Conservation (phyloP, 495 filamentous ascomycete genomes). For the Hypoxylon subgilvum region DNA sequence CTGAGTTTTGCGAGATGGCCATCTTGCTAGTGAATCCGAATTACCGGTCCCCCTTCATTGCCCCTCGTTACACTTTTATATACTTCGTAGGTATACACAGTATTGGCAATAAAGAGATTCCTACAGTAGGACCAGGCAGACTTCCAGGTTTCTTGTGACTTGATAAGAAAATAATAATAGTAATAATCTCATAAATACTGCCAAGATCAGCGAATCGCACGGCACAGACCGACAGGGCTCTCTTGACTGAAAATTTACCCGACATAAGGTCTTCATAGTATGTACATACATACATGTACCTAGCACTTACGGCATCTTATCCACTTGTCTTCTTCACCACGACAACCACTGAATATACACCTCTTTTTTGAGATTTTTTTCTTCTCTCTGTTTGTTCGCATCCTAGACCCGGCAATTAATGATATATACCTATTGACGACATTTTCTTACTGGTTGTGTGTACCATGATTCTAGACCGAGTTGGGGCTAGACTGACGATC, state of each 20-base stretch:
- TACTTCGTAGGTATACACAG: no score
- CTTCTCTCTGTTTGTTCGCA: conserved; percentile 6
- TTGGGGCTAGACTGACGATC: conserved; percentile 12
- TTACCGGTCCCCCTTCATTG: background rate
- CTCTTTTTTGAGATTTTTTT: conserved; percentile 5
- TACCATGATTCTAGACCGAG: conserved; percentile 2
- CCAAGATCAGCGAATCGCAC: conserved; percentile 18
- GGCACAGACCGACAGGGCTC: conserved; percentile 15
- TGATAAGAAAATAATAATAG: background rate
- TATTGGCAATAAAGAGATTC: no score
- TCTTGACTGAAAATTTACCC: conserved; percentile 30
- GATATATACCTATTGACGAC: conserved; percentile 13
- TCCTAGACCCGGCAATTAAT: conserved; percentile 27
- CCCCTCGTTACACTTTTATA: conserved; percentile 25
- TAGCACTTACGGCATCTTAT: conserved; percentile 5
- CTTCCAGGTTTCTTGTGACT: conserved; percentile 1
- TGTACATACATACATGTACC: conserved; percentile 28
- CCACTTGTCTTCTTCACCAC: conserved; percentile 32
- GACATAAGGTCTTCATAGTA: conserved; percentile 19
- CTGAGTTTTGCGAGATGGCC: no score
- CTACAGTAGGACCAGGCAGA: background rate
- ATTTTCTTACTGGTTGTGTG: conserved; percentile 5
- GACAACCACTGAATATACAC: conserved; percentile 22
- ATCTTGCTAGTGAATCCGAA: background rate
- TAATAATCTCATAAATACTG: no score